Conservation (phyloP, 192 early-diverging fungal genomes). For the Obelidium mucronatum region DNA sequence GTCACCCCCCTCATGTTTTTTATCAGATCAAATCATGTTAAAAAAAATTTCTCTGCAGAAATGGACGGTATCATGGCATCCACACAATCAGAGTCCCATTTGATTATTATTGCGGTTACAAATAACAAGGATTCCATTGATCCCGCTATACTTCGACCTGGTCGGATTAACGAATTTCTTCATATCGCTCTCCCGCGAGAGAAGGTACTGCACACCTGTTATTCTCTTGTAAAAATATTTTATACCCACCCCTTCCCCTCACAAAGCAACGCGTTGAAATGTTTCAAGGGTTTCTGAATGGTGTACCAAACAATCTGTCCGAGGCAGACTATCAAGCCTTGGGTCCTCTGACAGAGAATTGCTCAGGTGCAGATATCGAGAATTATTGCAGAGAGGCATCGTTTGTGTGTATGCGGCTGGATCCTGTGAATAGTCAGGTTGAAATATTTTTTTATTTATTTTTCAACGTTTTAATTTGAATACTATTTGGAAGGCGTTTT, state of each 20-base stretch:
- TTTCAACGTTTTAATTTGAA: too few species aligned
- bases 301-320: conserved; percentile 49
- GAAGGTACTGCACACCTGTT: conserved; percentile 35
- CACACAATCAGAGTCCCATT: neutral
- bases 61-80: conserved; percentile 77
- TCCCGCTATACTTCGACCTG: conserved; percentile 82
- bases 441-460: neutral
- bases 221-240: too few species aligned
- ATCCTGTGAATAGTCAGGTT: neutral
- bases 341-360: conserved; percentile 61
- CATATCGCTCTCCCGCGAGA: conserved; percentile 66
- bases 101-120: conserved; percentile 80
- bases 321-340: conserved; percentile 54
- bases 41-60: conserved; percentile 49
- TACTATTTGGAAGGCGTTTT: neutral
- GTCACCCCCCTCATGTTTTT: neutral
- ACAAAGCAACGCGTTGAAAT: conserved; percentile 38
- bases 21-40: neutral
- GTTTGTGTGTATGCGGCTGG: conserved; percentile 12
- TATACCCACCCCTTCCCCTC: neutral
- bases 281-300: conserved; percentile 42
- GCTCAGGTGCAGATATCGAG: conserved; percentile 81
- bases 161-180: conserved; percentile 82
- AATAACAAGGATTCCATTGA: conserved; percentile 78
- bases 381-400: conserved; percentile 87